Base-by-base conservation (phyloP, 352 stramenopile species). In the Phytophthora colocasiae region DNA sequence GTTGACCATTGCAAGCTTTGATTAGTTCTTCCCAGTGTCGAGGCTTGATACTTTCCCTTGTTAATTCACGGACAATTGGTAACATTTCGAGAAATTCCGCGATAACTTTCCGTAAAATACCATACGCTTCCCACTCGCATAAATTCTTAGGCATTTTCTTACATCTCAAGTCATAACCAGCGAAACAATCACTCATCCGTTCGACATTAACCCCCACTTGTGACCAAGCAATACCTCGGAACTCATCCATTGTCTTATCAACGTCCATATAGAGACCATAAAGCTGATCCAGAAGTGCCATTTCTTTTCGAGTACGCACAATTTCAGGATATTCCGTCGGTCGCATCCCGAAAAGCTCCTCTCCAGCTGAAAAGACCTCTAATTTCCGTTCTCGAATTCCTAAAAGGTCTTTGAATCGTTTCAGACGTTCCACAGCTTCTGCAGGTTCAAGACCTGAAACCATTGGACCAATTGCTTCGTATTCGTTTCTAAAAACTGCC, bases 221-320 rank as follows among this genome's bases (percentile, higher is more conserved):
- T 22, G 55, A 66, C 89, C 90, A 97, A 11, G 72, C 32, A 38
- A 96, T 73, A 4, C 31, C 46, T 11, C 77, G 71, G 54, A 89
- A 95, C 58, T 87, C 78, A 8, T 96, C 85, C 48, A 95, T 81
- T 1, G 81, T 88, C 24, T 75, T 72, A 40, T 91, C 75, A 1
- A 97, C 89, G 56, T 98, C 91, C 77, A 96, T 88, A 58, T 96
- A 97, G 1, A 98, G 74, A 10, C 76, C 78, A 31, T 97, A 97
- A 6, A 98, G 73, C 58, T 96, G 89, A 47, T 97, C 90, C 22
- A 97, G 57, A 2, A 97, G 62, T 15, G 69, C 66, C 44, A 97
- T 65, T 67, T 97, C 92, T 58, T 97, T 97, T 15, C 90, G 87
- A 17, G 89, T 97, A 38, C 93, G 91, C 3, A 82, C 57, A n/a